These are phyloP conservation scores for Cladosporium phlei DNA, from an alignment of 2,329 filamentous ascomycete genomes.

Conservation along the genomic window DNA sequence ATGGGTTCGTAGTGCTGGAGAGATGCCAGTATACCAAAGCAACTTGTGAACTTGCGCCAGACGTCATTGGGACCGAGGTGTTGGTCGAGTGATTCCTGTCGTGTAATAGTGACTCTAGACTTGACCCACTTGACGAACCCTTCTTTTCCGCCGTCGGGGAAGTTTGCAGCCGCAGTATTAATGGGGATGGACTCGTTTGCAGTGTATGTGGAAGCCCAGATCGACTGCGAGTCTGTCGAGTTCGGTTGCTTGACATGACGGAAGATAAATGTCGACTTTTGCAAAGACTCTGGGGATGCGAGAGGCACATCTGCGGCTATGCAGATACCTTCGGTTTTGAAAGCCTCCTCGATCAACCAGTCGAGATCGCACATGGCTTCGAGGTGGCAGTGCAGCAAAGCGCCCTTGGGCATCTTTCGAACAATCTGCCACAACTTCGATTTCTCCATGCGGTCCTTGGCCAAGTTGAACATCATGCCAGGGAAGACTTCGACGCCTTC, in stretches of 20 bases:
- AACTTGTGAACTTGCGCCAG: constrained; percentile 76
- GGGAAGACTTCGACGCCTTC: constrained; percentile 65
- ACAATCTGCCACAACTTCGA: constrained; percentile 84
- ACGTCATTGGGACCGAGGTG: constrained; percentile 79
- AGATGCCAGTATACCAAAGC: constrained; percentile 67
- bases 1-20: constrained; percentile 89
- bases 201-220: constrained; percentile 66
- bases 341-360: constrained; percentile 67
- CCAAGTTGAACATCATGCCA: constrained; percentile 89
- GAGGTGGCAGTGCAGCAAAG: constrained; percentile 79
- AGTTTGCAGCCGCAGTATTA: constrained; percentile 62
- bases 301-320: constrained; percentile 59
- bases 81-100: constrained; percentile 69
- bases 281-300: constrained; percentile 47
- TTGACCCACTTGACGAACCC: constrained; percentile 77
- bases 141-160: constrained; percentile 64
- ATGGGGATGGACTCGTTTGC: constrained; percentile 56
- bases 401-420: constrained; percentile 81
- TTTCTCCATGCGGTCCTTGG: constrained; percentile 78
- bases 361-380: constrained; percentile 88
- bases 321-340: constrained; percentile 69
- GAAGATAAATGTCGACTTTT: constrained; percentile 58
- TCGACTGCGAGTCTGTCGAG: constrained; percentile 40
- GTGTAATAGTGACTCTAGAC: constrained; percentile 65
- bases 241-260: constrained; percentile 44